A percentile compares a stretch with the other conserved stretches of the same genome.
These are phyloP conservation scores for Ophiostoma quercus DNA, from an alignment of 2,329 filamentous ascomycete genomes.

Conservation along the genomic window DNA sequence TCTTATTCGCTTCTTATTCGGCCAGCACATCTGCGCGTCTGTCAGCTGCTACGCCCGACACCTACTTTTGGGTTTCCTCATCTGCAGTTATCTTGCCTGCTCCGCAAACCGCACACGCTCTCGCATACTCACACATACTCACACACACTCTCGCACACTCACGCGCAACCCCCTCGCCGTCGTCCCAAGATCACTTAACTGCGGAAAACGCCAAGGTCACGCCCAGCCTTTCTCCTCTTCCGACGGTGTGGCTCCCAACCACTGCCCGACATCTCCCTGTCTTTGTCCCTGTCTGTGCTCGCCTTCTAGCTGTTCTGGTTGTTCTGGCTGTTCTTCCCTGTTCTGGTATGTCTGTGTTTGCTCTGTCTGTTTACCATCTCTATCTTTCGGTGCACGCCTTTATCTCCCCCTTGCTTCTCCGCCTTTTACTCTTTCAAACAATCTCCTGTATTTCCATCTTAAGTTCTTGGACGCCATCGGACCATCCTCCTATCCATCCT, in stretches of 20 bases:
- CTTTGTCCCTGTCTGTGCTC: neutral
- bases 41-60: neutral
- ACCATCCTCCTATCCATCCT: neutral
- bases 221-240: slow-evolving; percentile 22
- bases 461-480: neutral
- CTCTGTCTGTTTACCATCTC: neutral
- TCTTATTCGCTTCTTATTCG: neutral
- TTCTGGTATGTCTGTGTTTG: neutral
- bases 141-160: neutral
- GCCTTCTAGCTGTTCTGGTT: no score
- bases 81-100: neutral
- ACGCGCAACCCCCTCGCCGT: neutral
- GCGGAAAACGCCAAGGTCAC: slow-evolving; percentile 17
- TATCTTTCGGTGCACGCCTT: slow-evolving; percentile 11
- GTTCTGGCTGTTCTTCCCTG: no score
- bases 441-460: neutral
- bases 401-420: slow-evolving; percentile 18
- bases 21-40: neutral
- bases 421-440: slow-evolving; percentile 2
- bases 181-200: neutral
- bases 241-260: slow-evolving; percentile 19
- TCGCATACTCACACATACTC: no score
- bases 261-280: slow-evolving; percentile 13
- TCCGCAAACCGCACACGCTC: neutral
- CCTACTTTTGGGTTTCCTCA: neutral